These are phyloP conservation scores for Aspergillus fumigatiaffinis DNA, from an alignment of 2,329 filamentous ascomycete genomes.

Conservation along the genomic window DNA sequence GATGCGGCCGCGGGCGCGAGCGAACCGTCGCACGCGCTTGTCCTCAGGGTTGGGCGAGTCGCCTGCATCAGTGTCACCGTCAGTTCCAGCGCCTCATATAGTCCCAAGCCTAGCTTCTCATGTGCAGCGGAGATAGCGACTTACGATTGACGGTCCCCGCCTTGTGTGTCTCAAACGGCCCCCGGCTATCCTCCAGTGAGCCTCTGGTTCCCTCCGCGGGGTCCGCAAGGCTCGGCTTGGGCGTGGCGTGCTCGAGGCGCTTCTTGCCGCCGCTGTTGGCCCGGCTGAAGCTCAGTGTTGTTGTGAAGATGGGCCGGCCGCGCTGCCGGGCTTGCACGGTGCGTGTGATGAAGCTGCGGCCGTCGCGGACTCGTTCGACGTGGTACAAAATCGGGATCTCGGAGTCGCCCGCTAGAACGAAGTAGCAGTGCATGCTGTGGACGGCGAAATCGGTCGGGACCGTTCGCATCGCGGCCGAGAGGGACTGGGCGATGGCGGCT, in stretches of 20 bases:
- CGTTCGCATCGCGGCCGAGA: conserved; percentile 82
- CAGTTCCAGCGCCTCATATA: not conserved
- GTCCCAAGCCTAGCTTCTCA: not conserved
- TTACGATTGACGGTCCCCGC: conserved; percentile 55
- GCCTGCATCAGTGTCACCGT: conserved; percentile 32
- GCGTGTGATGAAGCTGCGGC: conserved; percentile 81
- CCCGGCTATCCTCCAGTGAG: conserved; percentile 24
- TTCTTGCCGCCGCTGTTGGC: conserved; percentile 52
- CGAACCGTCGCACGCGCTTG: conserved; percentile 60
- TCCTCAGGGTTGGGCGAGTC: conserved; percentile 53
- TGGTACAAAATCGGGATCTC: conserved; percentile 89
- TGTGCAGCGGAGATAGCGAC: conserved; percentile 7
- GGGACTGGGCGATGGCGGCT: conserved; percentile 85
- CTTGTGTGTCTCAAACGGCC: conserved; percentile 58
- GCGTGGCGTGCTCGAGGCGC: conserved; percentile 61
- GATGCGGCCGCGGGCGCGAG: conserved; percentile 59
- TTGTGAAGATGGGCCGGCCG: conserved; percentile 89
- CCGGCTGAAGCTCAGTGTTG: conserved; percentile 82
- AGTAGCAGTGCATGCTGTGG: conserved; percentile 99
- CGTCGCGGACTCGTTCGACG: conserved; percentile 89
- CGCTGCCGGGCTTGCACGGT: conserved; percentile 94
- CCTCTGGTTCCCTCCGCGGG: conserved; percentile 25
- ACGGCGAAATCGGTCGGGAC: conserved; percentile 74
- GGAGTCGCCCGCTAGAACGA: conserved; percentile 82
- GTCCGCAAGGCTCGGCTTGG: conserved; percentile 48